Conservation (phyloP, 352 stramenopile species). For the Phytophthora citricola region DNA sequence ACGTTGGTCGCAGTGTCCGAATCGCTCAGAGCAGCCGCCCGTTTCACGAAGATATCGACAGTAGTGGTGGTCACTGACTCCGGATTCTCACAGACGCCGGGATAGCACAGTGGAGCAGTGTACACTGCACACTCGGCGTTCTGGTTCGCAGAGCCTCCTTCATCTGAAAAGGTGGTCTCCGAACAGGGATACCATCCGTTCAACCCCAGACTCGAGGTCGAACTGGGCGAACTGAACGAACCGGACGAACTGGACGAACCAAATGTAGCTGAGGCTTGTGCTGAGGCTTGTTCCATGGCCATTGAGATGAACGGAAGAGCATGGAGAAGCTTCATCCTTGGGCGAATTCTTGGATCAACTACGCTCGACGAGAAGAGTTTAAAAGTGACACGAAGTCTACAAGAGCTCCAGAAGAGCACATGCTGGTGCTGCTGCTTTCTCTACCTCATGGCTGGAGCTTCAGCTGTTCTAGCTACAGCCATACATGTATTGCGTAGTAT, state of each 20-base stretch:
- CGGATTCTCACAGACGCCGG: slow-evolving; percentile 26
- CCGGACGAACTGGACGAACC: slow-evolving; percentile 5
- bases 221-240: not conserved
- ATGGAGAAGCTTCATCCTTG: slow-evolving; percentile 6
- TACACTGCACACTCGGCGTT: slow-evolving; percentile 45
- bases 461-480: too few relatives aligned
- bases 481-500: too few relatives aligned
- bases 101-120: slow-evolving; percentile 42
- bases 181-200: slow-evolving; percentile 46
- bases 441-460: too few relatives aligned
- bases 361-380: slow-evolving; percentile 3
- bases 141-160: slow-evolving; percentile 6
- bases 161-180: slow-evolving; percentile 34
- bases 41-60: slow-evolving; percentile 50
- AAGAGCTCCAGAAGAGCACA: not conserved
- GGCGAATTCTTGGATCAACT: not conserved
- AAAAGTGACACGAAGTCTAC: not conserved
- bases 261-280: slow-evolving; percentile 4
- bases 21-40: slow-evolving; percentile 26
- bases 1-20: slow-evolving; percentile 34
- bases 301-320: slow-evolving; percentile 1
- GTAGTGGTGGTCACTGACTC: slow-evolving; percentile 11
- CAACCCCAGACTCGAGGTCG: slow-evolving; percentile 4
- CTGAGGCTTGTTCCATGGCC: slow-evolving; percentile 4
- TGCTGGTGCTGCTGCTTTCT: too few relatives aligned